Conservation (phyloP, 1,284 basidiomycete genomes). For the Moesziomyces sp. region DNA sequence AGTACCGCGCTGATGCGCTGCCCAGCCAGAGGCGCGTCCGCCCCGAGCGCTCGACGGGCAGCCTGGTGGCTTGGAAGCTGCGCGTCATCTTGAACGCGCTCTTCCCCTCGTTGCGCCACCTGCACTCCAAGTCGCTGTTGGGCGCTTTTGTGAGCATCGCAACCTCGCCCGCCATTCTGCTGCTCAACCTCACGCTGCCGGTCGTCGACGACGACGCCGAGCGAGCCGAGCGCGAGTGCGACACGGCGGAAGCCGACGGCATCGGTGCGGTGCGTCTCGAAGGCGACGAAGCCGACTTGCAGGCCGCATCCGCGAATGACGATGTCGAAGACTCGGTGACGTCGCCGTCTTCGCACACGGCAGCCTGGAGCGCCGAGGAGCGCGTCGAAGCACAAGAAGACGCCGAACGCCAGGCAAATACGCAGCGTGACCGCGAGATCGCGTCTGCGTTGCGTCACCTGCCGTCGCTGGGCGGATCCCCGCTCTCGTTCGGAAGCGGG, state of each 20-base stretch:
- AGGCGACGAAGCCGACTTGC: conserved; percentile 44
- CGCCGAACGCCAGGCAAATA: conserved; percentile 29
- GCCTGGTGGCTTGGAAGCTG: conserved; percentile 31
- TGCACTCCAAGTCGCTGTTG: conserved; percentile 77
- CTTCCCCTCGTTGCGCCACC: conserved; percentile 86
- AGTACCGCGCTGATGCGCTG: conserved; percentile 21
- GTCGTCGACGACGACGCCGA: conserved; percentile 75
- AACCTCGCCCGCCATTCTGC: conserved; percentile 85
- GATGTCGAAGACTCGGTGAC: conserved; percentile 15
- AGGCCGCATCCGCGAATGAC: conserved; percentile 26
- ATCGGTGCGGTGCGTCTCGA: conserved; percentile 58
- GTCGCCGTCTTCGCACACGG: conserved; percentile 7
- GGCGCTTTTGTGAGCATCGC: conserved; percentile 81
- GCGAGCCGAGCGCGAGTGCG: conserved; percentile 68
- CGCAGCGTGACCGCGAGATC: conserved; percentile 45
- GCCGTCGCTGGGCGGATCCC: conserved; percentile 34
- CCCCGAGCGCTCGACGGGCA: conserved; percentile 18
- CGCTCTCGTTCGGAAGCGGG: conserved; percentile 33
- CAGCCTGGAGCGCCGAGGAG: conserved; percentile 28
- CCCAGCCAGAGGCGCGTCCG: conserved; percentile 23
- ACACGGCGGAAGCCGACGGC: conserved; percentile 45
- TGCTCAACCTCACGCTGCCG: conserved; percentile 87
- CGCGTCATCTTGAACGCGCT: conserved; percentile 69
- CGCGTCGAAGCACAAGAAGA: conserved; percentile 26
- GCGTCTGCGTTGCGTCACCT: conserved; percentile 48